These are phyloP conservation scores for Exophiala lecanii-corni DNA, from an alignment of 2,329 filamentous ascomycete species.

Conservation along the genomic window DNA sequence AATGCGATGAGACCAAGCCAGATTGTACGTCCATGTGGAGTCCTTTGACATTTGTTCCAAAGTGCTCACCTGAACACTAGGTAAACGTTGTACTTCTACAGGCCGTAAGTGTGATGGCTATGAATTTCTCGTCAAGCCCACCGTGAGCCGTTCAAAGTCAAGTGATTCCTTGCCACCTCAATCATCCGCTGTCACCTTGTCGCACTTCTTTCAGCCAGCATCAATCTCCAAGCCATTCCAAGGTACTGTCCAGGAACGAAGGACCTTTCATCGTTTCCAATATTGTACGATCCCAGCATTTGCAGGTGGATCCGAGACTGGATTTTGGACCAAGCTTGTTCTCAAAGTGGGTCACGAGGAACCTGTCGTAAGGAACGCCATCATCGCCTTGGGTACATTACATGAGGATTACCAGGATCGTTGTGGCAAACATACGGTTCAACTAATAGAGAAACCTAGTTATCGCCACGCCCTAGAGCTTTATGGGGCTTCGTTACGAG, in stretches of 20 bases:
- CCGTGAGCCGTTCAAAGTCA: slow-evolving; percentile 9
- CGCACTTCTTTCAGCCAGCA: slow-evolving; percentile 21
- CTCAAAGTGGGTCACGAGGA: slow-evolving; percentile 61
- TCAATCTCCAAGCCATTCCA: slow-evolving; percentile 38
- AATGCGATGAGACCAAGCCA: slow-evolving; percentile 43
- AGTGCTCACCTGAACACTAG: slow-evolving; percentile 21
- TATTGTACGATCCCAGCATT: slow-evolving; percentile 58
- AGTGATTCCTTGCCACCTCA: slow-evolving; percentile 14
- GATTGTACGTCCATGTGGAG: slow-evolving; percentile 28
- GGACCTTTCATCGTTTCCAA: slow-evolving; percentile 61
- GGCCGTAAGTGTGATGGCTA: slow-evolving; percentile 59
- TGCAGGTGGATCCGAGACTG: slow-evolving; percentile 62
- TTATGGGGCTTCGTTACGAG: slow-evolving; percentile 54
- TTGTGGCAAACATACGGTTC: slow-evolving; percentile 23
- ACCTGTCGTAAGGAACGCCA: slow-evolving; percentile 58
- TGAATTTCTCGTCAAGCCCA: slow-evolving; percentile 33
- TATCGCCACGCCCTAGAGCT: slow-evolving; percentile 49
- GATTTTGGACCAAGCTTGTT: slow-evolving; percentile 61
- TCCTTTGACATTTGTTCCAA: slow-evolving; percentile 1
- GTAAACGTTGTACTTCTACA: slow-evolving; percentile 56
- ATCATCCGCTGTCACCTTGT: slow-evolving; percentile 3
- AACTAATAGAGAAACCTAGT: slow-evolving; percentile 51
- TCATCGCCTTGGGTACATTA: slow-evolving; percentile 61
- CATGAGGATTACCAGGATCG: slow-evolving; percentile 48
- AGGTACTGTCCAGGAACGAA: slow-evolving; percentile 49